Evolutionary conservation across 1,284 basidiomycete genomes (phyloP), one percentile per base, ranked within the genome.

Genomic region (Melampsora abietis-canadensis): DNA sequence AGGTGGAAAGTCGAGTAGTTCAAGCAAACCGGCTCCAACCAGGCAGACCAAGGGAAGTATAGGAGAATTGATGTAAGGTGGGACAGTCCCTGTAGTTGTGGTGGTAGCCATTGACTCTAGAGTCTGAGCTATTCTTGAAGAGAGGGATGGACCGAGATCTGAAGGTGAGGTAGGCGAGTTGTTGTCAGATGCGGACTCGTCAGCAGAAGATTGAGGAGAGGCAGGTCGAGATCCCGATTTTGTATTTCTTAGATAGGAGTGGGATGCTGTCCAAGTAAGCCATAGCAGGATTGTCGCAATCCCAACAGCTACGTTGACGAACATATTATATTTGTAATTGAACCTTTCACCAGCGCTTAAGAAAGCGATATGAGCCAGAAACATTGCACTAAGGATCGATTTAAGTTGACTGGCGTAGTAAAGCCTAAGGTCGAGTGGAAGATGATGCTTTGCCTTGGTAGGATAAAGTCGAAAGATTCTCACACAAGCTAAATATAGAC

Each of bases 261-360:
- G 77, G 76, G 66, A 78, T 77, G 90, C 82, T 4, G 88, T 85
- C 83, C 89, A 97, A 19, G 87, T 76, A 37, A 90, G 80, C 96
- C 95, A 98, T n/a, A 97, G 81, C 5, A 87, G 44, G 79, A 94
- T 94, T 82, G 85, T 83, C 85, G 83, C 46, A 24, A 85, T 74
- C 1, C 92, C 95, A 72, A 98, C 80, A 66, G 84, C 79, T 78
- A 95, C 84, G 82, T 94, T 94, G 84, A 92, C 92, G 0, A 85
- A 81, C 83, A 97, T 92, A 85, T 98, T 98, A 84, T 98, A 99
- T 7, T 89, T 85, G 82, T 99, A 98, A 82, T 98, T 92, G 83
- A 98, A 97, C 34, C 90, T 88, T 46, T 88, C 88, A 76, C 81
- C 59, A 64, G 57, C 64, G 57, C 63, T 66, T 19, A 73, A 51